These are phyloP conservation scores for Hippophae tibetana DNA, from an alignment of 306 rosid genomes.

Conservation along the genomic window DNA sequence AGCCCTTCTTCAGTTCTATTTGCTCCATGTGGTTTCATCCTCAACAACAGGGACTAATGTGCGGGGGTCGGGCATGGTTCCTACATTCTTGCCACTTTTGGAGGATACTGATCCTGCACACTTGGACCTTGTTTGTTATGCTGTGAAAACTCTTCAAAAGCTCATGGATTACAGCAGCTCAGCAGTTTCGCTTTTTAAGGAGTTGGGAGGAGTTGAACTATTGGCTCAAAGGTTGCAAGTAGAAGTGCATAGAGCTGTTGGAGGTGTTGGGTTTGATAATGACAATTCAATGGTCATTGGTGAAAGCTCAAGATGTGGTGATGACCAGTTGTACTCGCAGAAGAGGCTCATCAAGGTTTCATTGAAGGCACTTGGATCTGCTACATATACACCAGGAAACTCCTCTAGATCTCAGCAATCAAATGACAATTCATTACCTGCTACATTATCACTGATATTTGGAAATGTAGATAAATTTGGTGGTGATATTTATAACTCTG, in stretches of 20 bases:
- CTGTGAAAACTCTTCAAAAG: slow-evolving; percentile 94
- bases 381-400: slow-evolving; percentile 75
- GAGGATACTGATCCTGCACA: slow-evolving; percentile 89
- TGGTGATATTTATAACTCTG: slow-evolving; percentile 92
- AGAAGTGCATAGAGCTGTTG: slow-evolving; percentile 80
- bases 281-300: slow-evolving; percentile 46
- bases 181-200: slow-evolving; percentile 88
- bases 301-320: slow-evolving; percentile 56
- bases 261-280: slow-evolving; percentile 24
- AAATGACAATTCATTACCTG: slow-evolving; percentile 65
- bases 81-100: slow-evolving; percentile 88
- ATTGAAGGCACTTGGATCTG: slow-evolving; percentile 88
- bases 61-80: slow-evolving; percentile 98
- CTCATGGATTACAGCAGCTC: slow-evolving; percentile 97
- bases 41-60: slow-evolving; percentile 83
- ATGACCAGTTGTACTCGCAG: slow-evolving; percentile 64
- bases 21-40: slow-evolving; percentile 90
- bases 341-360: slow-evolving; percentile 85
- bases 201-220: slow-evolving; percentile 87
- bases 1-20: slow-evolving; percentile 94
- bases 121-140: slow-evolving; percentile 85
- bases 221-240: slow-evolving; percentile 77
- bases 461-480: slow-evolving; percentile 75
- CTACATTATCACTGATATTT: slow-evolving; percentile 57
- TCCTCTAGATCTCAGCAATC: slow-evolving; percentile 62